phyloP scores from a whole-genome alignment of 2,329 filamentous ascomycete species.

The Penicillium sp. region DNA sequence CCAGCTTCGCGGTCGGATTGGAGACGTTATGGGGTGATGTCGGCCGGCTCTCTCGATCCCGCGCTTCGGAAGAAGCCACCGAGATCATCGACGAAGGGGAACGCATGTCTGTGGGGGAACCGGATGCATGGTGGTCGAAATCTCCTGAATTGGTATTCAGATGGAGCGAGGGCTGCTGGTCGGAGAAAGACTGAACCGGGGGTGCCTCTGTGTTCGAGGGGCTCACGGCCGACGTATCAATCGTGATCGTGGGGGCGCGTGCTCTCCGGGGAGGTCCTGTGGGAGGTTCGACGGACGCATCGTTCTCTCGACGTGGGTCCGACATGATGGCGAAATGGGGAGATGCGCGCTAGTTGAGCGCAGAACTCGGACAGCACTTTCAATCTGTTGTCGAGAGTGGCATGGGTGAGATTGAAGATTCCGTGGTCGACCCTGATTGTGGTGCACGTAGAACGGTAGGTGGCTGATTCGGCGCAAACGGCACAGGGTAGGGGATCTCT shows the following conservation, averaged over 20 bases:
- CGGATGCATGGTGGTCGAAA: slow-evolving; percentile 25
- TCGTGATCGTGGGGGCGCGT: slow-evolving; percentile 51
- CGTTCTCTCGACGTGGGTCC: slow-evolving; percentile 21
- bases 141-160: slow-evolving; percentile 34
- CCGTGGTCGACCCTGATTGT: no score
- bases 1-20: slow-evolving; percentile 51
- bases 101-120: slow-evolving; percentile 47
- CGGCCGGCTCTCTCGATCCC: slow-evolving; percentile 49
- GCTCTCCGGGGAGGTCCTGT: slow-evolving; percentile 35
- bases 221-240: slow-evolving; percentile 51
- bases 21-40: slow-evolving; percentile 64
- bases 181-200: slow-evolving; percentile 31
- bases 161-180: slow-evolving; percentile 32
- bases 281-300: slow-evolving; percentile 21
- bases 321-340: slow-evolving; percentile 26
- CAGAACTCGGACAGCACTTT: slow-evolving; percentile 9
- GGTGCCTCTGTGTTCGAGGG: slow-evolving; percentile 31
- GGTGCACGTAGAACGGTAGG: no score
- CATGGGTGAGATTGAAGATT: slow-evolving; percentile 4
- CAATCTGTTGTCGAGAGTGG: slow-evolving; percentile 1
- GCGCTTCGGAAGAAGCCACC: slow-evolving; percentile 54
- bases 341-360: slow-evolving; percentile 5
- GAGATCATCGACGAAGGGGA: slow-evolving; percentile 49
- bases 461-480: no score
- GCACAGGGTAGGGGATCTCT: no score